Percentiles rank a stretch among this genome's conserved stretches.
Evolutionary conservation across 2,329 filamentous ascomycete genomes (phyloP).

Genomic region (Fusarium sp.): DNA sequence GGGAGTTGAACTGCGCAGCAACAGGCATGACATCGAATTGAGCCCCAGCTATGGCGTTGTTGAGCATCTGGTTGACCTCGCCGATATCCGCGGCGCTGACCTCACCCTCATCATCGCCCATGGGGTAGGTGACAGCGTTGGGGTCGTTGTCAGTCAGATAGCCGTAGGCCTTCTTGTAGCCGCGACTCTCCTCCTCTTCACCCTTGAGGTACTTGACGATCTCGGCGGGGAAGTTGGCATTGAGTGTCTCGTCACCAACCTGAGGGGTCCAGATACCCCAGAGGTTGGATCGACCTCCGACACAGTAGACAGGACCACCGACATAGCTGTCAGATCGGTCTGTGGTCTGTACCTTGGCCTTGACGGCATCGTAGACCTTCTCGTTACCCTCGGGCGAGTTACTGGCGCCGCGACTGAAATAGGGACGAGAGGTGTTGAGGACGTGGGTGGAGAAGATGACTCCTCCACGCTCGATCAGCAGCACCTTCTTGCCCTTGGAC

Average conservation of each 20-base stretch:
- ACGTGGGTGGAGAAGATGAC: constrained; percentile 38
- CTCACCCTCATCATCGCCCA: constrained; percentile 12
- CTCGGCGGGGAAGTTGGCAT: not conserved
- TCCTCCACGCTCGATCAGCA: constrained; percentile 30
- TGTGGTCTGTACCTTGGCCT: constrained; percentile 30
- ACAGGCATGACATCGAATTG: constrained; percentile 29
- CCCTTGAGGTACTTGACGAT: constrained; percentile 2
- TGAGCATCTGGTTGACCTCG: constrained; percentile 6
- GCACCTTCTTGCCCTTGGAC: constrained; percentile 21
- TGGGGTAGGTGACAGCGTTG: constrained; percentile 14
- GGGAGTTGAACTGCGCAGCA: constrained; percentile 32
- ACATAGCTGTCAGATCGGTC: constrained; percentile 33
- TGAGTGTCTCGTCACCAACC: constrained; percentile 14
- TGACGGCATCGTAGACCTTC: constrained; percentile 32
- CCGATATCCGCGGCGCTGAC: constrained; percentile 14
- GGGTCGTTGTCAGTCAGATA: constrained; percentile 27
- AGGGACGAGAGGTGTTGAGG: constrained; percentile 33
- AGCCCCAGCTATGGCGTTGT: not conserved
- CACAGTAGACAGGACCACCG: constrained; percentile 31
- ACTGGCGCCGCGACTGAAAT: constrained; percentile 31
- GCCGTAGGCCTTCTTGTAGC: constrained; percentile 3
- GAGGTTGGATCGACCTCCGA: constrained; percentile 29
- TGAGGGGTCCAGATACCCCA: constrained; percentile 36
- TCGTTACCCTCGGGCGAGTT: constrained; percentile 37
- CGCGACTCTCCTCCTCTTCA: not conserved